Percentiles rank a stretch among this genome's conserved stretches.
phyloP scores from a whole-genome alignment of 768 basidiomycete genomes.

The Hebeloma cylindrosporum region DNA sequence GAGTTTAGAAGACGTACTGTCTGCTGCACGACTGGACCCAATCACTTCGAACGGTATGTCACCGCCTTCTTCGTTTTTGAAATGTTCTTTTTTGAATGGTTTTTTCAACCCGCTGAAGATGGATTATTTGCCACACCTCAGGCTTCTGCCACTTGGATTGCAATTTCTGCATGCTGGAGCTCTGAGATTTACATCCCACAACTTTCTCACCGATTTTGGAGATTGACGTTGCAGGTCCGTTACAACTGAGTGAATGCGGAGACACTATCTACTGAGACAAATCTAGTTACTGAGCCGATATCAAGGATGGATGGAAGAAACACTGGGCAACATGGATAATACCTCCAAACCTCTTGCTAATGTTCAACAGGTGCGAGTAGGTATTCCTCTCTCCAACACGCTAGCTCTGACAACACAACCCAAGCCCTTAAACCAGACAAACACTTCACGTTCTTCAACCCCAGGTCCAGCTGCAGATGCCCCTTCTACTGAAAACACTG shows the following conservation, averaged over 20 bases:
- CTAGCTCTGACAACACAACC: no score
- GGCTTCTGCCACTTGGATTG: slow-evolving; percentile 66
- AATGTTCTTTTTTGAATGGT: not conserved
- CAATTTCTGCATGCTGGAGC: slow-evolving; percentile 83
- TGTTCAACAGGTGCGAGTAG: slow-evolving; percentile 34
- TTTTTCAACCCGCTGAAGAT: slow-evolving; percentile 14
- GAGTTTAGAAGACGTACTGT: slow-evolving; percentile 69
- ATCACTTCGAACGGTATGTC: slow-evolving; percentile 41
- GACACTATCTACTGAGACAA: not conserved
- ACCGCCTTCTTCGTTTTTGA: not conserved
- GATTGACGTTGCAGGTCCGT: slow-evolving; percentile 80
- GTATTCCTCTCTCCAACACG: slow-evolving; percentile 1
- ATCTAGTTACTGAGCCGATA: slow-evolving; percentile 78
- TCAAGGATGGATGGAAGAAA: slow-evolving; percentile 70
- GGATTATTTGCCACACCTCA: slow-evolving; percentile 41
- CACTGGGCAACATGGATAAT: slow-evolving; percentile 44
- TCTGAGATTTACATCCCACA: slow-evolving; percentile 83
- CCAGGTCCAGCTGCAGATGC: slow-evolving; percentile 50
- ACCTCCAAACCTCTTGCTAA: slow-evolving; percentile 30
- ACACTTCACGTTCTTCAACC: slow-evolving; percentile 49
- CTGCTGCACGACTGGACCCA: slow-evolving; percentile 41
- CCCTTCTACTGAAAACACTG: slow-evolving; percentile 51
- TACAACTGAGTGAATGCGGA: slow-evolving; percentile 3
- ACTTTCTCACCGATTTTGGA: slow-evolving; percentile 86
- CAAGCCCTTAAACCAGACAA: no score